A percentile compares a stretch with the other conserved stretches of the same genome.
These are phyloP conservation scores for Sutorius australiensis DNA, from an alignment of 768 basidiomycete species.

Conservation along the genomic window DNA sequence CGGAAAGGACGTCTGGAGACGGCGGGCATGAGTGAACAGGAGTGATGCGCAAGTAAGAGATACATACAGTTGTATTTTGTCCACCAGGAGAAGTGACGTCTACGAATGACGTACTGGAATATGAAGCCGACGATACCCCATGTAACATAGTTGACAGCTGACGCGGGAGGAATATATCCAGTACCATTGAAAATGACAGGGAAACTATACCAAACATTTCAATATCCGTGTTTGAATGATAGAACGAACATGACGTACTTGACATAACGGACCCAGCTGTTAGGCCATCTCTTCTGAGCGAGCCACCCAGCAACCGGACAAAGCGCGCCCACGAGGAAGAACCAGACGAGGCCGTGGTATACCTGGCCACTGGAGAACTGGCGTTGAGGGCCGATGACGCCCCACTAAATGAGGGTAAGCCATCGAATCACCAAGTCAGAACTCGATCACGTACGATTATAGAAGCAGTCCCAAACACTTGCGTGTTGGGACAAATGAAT, in stretches of 20 bases:
- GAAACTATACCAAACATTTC: conserved; percentile 30
- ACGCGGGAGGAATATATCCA: conserved; percentile 60
- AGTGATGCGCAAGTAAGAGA: conserved; percentile 7
- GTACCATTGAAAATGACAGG: conserved; percentile 57
- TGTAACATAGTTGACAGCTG: conserved; percentile 61
- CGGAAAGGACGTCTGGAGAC: conserved; percentile 55
- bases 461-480: conserved; percentile 52
- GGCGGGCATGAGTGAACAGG: background rate
- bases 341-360: conserved; percentile 61
- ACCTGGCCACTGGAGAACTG: conserved; percentile 69
- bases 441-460: conserved; percentile 41
- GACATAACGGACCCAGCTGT: conserved; percentile 58
- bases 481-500: conserved; percentile 30
- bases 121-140: conserved; percentile 66
- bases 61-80: conserved; percentile 45
- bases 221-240: background rate
- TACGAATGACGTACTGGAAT: conserved; percentile 61
- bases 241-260: conserved; percentile 42
- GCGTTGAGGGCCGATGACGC: conserved; percentile 76
- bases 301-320: conserved; percentile 57
- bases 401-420: conserved; percentile 40
- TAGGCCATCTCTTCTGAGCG: conserved; percentile 57
- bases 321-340: conserved; percentile 74
- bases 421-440: background rate
- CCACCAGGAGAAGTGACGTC: conserved; percentile 68